Evolutionary conservation across 768 basidiomycete genomes (phyloP), one percentile per base, ranked within the genome.

Genomic region (Paxillus involutus): DNA sequence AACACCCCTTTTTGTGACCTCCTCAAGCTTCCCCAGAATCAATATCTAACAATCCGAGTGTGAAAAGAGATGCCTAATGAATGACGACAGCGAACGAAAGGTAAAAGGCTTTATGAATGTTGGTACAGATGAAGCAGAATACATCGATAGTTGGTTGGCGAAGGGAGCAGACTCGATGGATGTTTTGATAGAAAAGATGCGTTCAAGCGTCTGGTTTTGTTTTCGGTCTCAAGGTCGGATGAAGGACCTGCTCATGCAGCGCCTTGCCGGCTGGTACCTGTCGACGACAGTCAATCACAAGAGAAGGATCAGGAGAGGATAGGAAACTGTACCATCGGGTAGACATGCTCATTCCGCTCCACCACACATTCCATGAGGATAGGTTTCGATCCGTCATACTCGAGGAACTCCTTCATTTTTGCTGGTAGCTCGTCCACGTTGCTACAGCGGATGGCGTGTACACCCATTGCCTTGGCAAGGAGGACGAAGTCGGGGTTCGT

Each of bases 321-420:
- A 10, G 24, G 16, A 43, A 14, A 36, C 60, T 78, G 53, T 53
- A 91, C 91, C 91, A 94, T 93, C 7, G 92, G 91, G 81, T 89
- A 92, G 60, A 94, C 91, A 68, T 94, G 91, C 72, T 94, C 93
- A 59, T 83, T 83, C 65, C 77, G 80, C 73, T 89, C 86, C 44
- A 98, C 91, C 49, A 86, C 40, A 68, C 93, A 96, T 73, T 99
- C 97, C 79, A 99, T 76, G 58, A 99, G 71, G 40, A 98, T 81
- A 3, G 97, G 97, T 72, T 83, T 88, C 53, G 79, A 80, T 53
- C 82, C 85, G 61, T 96, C 91, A 68, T 95, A 96, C 75, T 95
- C 95, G 59, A 99, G 78, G 76, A 99, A 95, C 79, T 98, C 94
- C 78, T 94, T 94, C 96, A 99, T 98, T 80, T 90, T 97, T 35